A percentile compares a stretch with the other conserved stretches of the same genome.
Conservation (phyloP, 2,329 filamentous ascomycete species). For the Cadophora sp. region DNA sequence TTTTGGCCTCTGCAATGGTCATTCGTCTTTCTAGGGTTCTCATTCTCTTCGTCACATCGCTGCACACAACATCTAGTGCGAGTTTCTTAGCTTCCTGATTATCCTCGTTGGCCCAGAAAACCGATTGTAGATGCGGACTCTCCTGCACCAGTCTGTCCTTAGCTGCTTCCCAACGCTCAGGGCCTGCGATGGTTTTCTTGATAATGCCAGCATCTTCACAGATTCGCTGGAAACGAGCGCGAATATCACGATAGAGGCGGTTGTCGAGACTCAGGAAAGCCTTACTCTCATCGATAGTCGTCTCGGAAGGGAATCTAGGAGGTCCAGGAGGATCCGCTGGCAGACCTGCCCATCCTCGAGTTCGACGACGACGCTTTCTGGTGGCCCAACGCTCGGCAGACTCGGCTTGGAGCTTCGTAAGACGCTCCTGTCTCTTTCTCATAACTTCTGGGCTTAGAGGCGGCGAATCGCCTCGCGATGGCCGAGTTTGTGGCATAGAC, state of each 20-base stretch:
- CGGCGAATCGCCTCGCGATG: constrained; percentile 40
- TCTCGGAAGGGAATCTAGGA: constrained; percentile 81
- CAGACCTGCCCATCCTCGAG: constrained; percentile 70
- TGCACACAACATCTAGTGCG: constrained; percentile 80
- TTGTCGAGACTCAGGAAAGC: constrained; percentile 70
- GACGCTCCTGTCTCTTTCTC: constrained; percentile 60
- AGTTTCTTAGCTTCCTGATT: constrained; percentile 68
- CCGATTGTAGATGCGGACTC: constrained; percentile 65
- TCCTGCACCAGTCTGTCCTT: constrained; percentile 72
- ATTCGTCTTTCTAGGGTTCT: constrained; percentile 69
- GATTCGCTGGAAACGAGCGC: constrained; percentile 72
- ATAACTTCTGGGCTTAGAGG: constrained; percentile 54
- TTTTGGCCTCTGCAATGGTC: constrained; percentile 78
- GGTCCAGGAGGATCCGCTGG: constrained; percentile 72
- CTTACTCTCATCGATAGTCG: constrained; percentile 81
- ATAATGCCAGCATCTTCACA: constrained; percentile 71
- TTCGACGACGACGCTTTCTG: constrained; percentile 72
- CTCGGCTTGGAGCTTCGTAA: constrained; percentile 61
- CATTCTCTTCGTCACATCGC: constrained; percentile 82
- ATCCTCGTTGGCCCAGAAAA: constrained; percentile 65
- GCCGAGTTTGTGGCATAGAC: constrained; percentile 34
- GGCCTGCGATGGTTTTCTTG: constrained; percentile 79
- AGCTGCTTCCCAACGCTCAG: constrained; percentile 74
- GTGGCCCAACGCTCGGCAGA: constrained; percentile 67
- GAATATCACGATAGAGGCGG: constrained; percentile 66